Conservation (phyloP, 2,329 filamentous ascomycete species). For the Aspergillus luchuensis region DNA sequence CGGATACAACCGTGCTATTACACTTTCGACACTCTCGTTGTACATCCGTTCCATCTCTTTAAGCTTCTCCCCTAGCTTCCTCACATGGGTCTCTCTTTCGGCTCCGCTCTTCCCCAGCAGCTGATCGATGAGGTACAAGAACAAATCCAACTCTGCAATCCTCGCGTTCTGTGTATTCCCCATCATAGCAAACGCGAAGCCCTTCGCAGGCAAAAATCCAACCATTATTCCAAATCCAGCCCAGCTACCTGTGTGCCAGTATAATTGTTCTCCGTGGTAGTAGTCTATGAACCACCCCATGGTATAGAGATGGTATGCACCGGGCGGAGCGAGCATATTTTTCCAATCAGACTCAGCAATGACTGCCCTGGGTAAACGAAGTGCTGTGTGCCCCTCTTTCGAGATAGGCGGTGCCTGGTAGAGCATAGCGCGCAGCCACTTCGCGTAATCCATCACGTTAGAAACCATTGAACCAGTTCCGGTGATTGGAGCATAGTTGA, state of each 20-base stretch:
- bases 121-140: conserved; percentile 18
- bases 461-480: conserved; percentile 29
- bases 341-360: conserved; percentile 8
- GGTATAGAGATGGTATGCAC: conserved; percentile 19
- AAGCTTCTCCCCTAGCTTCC: conserved; percentile 1
- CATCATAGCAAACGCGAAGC: conserved; percentile 30
- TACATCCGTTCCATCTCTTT: background rate
- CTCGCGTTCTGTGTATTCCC: conserved; percentile 20
- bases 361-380: conserved; percentile 18
- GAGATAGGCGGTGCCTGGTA: conserved; percentile 21
- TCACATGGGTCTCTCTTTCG: conserved; percentile 11
- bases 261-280: conserved; percentile 25
- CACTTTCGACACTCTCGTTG: background rate
- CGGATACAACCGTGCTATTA: conserved; percentile 18
- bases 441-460: conserved; percentile 29
- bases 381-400: conserved; percentile 17
- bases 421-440: conserved; percentile 28
- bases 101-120: conserved; percentile 15
- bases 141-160: conserved; percentile 16
- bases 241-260: conserved; percentile 28
- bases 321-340: conserved; percentile 15
- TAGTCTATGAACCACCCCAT: conserved; percentile 27
- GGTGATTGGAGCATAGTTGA: conserved; percentile 21
- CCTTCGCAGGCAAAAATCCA: conserved; percentile 25
- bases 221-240: conserved; percentile 25